Conservation (phyloP, 768 basidiomycete genomes). For the Boletus fagicola region DNA sequence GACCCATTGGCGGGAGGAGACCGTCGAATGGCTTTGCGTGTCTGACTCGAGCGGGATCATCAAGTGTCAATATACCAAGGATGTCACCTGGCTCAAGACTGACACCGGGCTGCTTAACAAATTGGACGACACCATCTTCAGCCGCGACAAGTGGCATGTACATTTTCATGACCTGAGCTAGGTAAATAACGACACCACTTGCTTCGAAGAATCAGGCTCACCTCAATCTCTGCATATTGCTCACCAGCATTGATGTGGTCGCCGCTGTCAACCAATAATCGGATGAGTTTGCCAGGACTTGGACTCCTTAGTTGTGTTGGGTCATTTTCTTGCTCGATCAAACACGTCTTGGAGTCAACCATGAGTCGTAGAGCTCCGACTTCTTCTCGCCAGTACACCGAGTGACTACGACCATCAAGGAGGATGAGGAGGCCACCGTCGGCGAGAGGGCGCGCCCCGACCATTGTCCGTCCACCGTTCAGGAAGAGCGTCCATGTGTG, state of each 20-base stretch:
- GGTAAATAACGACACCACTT: constrained; percentile 1
- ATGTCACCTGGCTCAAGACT: constrained; percentile 97
- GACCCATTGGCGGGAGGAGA: constrained; percentile 83
- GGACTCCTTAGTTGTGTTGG: constrained; percentile 96
- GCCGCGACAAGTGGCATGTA: constrained; percentile 96
- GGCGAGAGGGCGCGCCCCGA: constrained; percentile 88
- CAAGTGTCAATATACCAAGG: constrained; percentile 92
- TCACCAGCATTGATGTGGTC: constrained; percentile 97
- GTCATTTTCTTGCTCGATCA: constrained; percentile 99
- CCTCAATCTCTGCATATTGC: constrained; percentile 97
- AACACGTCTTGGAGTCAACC: constrained; percentile 96
- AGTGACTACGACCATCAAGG: constrained; percentile 93
- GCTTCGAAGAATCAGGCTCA: constrained; percentile 33
- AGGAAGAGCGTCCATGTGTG: constrained; percentile 93
- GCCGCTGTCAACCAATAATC: constrained; percentile 93
- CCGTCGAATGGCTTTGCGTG: constrained; percentile 99
- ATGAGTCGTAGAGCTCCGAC: constrained; percentile 89
- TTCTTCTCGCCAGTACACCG: constrained; percentile 97
- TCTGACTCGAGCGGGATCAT: constrained; percentile 94
- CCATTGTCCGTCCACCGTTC: constrained; percentile 90
- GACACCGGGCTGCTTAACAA: constrained; percentile 98
- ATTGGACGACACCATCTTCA: constrained; percentile 91
- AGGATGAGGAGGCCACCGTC: constrained; percentile 93
- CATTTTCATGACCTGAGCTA: constrained; percentile 91
- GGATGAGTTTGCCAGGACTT: constrained; percentile 92